Base-by-base conservation (phyloP, 176 grass and related monocot species). In the Zoysia pacifica region DNA sequence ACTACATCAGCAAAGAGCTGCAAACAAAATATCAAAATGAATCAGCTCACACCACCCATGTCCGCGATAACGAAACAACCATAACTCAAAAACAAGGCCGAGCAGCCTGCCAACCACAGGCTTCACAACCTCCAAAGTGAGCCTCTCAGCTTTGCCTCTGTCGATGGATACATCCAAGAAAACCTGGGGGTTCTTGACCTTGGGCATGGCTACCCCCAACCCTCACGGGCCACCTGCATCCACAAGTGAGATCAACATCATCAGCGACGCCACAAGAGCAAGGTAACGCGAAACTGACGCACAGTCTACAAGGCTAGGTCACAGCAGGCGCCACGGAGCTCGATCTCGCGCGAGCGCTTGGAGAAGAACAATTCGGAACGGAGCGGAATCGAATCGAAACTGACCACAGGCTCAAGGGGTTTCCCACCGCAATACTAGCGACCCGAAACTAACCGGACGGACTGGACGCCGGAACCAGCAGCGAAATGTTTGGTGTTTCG, bases 1-100 rank as follows among this genome's bases (percentile, higher is more conserved):
- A 91, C 91, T 37, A 88, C 72, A 88, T 88, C 68, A 9, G 88
- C 51, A 48, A 94, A 91, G 47, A 94, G 86, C 91, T 94, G 86
- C 47, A 88, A 78, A 70, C 8, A 39, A 70, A 75, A 42, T 18
- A 5, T 6, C 2, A 53, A 48, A 65, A 60, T 47, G 76, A 86
- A 86, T 72, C 49, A 50, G 9, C 39, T 10, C 40, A 63, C 37
- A 18, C 1, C 53, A 72, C 47, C 14, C 13, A 56, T 5, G 13
- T 5, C 55, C 7, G 73, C 18, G 2, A 37, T 39, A 14, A 19
- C 38, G 5, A 77, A 81, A 73, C 37, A 80, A 39, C 35, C 28
- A 62, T 20, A 40, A 2, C 11, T 54, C 11, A 65, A 84, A 62
- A 4, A 14, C 9, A 84, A 84, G n/a, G 66, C 4, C 2, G 74